Percentiles rank a stretch among this genome's conserved stretches.
Evolutionary conservation across 1,139 yeast genomes (phyloP).

Genomic region (Hansenula anomala): DNA sequence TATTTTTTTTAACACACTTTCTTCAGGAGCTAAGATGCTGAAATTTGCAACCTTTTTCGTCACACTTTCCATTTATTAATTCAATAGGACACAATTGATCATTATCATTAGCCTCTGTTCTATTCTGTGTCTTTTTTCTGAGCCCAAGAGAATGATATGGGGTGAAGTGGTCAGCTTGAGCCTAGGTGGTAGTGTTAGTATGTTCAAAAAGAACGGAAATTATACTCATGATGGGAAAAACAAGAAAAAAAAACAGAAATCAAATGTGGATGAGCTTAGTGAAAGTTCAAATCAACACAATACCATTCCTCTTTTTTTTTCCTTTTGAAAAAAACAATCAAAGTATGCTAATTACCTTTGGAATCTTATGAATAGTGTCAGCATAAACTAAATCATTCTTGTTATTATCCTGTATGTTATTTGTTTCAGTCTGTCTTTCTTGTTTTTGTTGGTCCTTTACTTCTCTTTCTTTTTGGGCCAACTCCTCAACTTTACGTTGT

Average conservation of each 20-base stretch:
- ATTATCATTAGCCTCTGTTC: slow-evolving; percentile 1
- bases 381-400: not conserved
- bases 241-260: too few species aligned
- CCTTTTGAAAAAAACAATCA: too few species aligned
- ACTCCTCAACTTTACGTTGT: too few species aligned
- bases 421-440: not conserved
- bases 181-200: slow-evolving; percentile 12
- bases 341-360: slow-evolving; percentile 11
- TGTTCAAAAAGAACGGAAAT: not conserved
- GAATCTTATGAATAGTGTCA: slow-evolving; percentile 8
- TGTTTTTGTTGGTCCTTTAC: not conserved
- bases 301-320: too few species aligned
- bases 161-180: slow-evolving; percentile 6
- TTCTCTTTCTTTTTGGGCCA: not conserved
- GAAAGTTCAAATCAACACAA: too few species aligned
- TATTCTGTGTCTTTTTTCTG: not conserved
- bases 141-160: slow-evolving; percentile 9
- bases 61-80: slow-evolving; percentile 10
- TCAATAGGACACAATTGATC: slow-evolving; percentile 14
- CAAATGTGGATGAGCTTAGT: too few species aligned
- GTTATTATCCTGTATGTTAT: not conserved
- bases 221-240: not conserved
- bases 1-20: too few species aligned
- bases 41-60: slow-evolving; percentile 11
- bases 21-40: slow-evolving; percentile 10